Evolutionary conservation across 345 rosid genomes (phyloP).

Genomic region (Nephelium lappaceum): DNA sequence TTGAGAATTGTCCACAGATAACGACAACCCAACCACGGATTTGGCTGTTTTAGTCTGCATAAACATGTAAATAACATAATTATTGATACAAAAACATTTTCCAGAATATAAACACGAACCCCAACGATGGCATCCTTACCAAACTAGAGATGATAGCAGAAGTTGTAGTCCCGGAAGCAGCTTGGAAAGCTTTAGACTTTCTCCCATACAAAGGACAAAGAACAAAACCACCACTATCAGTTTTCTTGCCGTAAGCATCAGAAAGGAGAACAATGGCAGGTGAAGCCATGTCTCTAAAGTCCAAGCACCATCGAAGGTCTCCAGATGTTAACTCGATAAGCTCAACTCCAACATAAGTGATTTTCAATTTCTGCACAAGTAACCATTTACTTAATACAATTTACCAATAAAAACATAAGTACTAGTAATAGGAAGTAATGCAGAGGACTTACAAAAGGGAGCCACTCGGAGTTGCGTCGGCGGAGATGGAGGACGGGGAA

Average conservation of each 20-base stretch:
- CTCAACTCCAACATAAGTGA: conserved; percentile 89
- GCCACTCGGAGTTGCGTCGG: conserved; percentile 78
- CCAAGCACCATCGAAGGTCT: conserved; percentile 91
- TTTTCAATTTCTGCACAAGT: conserved; percentile 73
- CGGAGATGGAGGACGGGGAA: conserved; percentile 82
- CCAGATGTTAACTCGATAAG: conserved; percentile 77
- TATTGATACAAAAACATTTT: neutral
- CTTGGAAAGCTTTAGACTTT: conserved; percentile 97
- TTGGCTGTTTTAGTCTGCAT: conserved; percentile 92
- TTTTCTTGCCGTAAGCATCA: conserved; percentile 72
- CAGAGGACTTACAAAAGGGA: conserved; percentile 65
- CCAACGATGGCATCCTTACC: conserved; percentile 46
- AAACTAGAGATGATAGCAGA: conserved; percentile 71
- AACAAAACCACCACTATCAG: conserved; percentile 79
- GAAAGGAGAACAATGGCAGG: conserved; percentile 78
- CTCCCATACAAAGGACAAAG: conserved; percentile 92
- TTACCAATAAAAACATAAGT: no score
- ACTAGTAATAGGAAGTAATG: neutral
- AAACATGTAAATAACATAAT: conserved; percentile 25
- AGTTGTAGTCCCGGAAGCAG: conserved; percentile 90
- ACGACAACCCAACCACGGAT: conserved; percentile 73
- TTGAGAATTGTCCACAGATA: conserved; percentile 75
- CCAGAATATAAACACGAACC: neutral
- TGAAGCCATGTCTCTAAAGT: conserved; percentile 94
- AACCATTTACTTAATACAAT: conserved; percentile 8